A percentile compares a stretch with the other conserved stretches of the same genome.
These are phyloP conservation scores for Chrysochromulina tobinii DNA, from an alignment of 78 protist species.

Conservation along the genomic window DNA sequence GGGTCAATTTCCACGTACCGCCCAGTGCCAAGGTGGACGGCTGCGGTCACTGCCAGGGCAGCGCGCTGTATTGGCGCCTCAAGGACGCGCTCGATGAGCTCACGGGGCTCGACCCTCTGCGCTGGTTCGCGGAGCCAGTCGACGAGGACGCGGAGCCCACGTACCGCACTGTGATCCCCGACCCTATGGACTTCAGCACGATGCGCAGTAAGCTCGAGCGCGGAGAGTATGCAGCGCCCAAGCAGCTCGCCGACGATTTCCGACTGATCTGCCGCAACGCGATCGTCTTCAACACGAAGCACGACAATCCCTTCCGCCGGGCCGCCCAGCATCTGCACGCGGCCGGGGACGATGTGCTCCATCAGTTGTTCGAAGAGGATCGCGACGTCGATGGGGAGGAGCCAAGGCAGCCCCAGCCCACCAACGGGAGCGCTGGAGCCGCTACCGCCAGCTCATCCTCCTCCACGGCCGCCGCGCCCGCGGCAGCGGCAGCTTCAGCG, in stretches of 20 bases:
- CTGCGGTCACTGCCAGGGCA: not conserved
- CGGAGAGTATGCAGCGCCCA: not conserved
- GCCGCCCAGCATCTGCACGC: not conserved
- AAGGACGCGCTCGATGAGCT: not conserved
- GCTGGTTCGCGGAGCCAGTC: not conserved
- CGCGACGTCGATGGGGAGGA: no score
- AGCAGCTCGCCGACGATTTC: not conserved
- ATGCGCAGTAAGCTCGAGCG: not conserved
- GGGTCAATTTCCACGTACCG: no score
- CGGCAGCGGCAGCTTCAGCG: no score
- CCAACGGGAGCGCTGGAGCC: no score
- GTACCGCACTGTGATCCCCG: slow-evolving; percentile 4
- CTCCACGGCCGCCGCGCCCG: no score
- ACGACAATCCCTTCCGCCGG: not conserved
- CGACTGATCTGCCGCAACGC: not conserved
- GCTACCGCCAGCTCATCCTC: no score
- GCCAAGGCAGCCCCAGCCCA: no score
- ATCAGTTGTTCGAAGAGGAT: no score
- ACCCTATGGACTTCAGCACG: not conserved
- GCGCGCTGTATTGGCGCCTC: not conserved
- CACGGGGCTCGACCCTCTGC: not conserved
- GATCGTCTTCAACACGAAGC: not conserved
- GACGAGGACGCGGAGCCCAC: not conserved
- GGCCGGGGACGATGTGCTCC: not conserved
- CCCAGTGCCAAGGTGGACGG: not conserved